phyloP scores from a whole-genome alignment of 2,329 filamentous ascomycete species.

The Phialophora macrospora region DNA sequence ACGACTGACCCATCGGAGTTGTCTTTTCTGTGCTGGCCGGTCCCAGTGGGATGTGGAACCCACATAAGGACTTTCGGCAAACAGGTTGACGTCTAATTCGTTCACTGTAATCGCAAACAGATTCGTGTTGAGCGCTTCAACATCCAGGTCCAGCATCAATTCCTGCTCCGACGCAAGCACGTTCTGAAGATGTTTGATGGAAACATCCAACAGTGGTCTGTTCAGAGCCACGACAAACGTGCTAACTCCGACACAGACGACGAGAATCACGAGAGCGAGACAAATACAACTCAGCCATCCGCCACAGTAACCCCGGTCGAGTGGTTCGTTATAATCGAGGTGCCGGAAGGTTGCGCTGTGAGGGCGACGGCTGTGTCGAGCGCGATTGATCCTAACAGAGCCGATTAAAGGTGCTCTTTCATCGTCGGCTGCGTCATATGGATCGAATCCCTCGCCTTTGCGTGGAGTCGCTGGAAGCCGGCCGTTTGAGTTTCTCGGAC shows the following conservation, averaged over 20 bases:
- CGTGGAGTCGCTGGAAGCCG: slow-evolving; percentile 54
- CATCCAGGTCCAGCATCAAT: slow-evolving; percentile 88
- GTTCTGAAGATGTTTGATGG: slow-evolving; percentile 80
- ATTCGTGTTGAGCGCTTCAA: slow-evolving; percentile 90
- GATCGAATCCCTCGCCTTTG: slow-evolving; percentile 72
- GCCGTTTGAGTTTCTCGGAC: slow-evolving; percentile 64
- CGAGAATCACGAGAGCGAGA: slow-evolving; percentile 76
- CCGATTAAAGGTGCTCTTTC: slow-evolving; percentile 82
- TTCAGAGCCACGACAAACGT: slow-evolving; percentile 91
- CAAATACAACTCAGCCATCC: slow-evolving; percentile 86
- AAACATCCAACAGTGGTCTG: slow-evolving; percentile 79
- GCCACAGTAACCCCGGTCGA: slow-evolving; percentile 67
- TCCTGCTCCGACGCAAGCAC: slow-evolving; percentile 93
- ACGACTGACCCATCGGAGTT: slow-evolving; percentile 37
- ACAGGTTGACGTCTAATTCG: slow-evolving; percentile 87
- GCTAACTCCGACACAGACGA: slow-evolving; percentile 82
- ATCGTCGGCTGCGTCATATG: slow-evolving; percentile 82
- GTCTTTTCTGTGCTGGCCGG: slow-evolving; percentile 37
- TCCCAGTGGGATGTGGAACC: slow-evolving; percentile 52
- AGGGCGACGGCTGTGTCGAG: slow-evolving; percentile 60
- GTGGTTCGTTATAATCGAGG: slow-evolving; percentile 73
- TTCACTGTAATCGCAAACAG: slow-evolving; percentile 85
- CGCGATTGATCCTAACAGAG: slow-evolving; percentile 66
- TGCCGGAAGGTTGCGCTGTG: slow-evolving; percentile 66
- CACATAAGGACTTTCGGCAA: slow-evolving; percentile 90